phyloP scores from a whole-genome alignment of 73 alveolate species.

The Paraurostyla sp. region DNA sequence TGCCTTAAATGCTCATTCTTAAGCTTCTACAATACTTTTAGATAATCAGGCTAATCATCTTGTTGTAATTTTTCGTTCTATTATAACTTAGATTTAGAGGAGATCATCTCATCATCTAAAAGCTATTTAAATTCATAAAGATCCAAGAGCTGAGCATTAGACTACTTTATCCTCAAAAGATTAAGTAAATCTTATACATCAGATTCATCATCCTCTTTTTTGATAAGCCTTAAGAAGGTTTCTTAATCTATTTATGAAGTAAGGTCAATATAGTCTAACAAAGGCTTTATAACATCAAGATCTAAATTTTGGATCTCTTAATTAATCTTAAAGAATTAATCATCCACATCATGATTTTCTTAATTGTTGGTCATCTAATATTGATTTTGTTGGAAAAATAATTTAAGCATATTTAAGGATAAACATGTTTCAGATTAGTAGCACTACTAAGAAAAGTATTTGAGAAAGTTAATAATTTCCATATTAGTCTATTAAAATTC shows the following conservation, averaged over 20 bases:
- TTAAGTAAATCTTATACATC: background rate
- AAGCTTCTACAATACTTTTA: too few relatives aligned
- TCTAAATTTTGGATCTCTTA: background rate
- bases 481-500: background rate
- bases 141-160: background rate
- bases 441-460: background rate
- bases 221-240: background rate
- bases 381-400: background rate
- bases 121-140: background rate
- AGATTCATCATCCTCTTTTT: background rate
- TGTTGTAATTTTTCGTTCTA: background rate
- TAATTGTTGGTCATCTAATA: slow-evolving; percentile 18
- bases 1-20: background rate
- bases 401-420: background rate
- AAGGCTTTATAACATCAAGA: background rate
- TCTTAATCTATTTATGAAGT: background rate
- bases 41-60: background rate
- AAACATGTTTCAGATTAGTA: background rate
- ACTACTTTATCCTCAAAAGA: background rate
- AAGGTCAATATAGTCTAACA: background rate
- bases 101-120: background rate
- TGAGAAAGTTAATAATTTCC: background rate
- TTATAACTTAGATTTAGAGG: too few relatives aligned
- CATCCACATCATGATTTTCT: slow-evolving; percentile 24
- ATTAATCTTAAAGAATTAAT: background rate